Base-by-base conservation (phyloP, 164 flowering plant species). In the Piper longum region DNA sequence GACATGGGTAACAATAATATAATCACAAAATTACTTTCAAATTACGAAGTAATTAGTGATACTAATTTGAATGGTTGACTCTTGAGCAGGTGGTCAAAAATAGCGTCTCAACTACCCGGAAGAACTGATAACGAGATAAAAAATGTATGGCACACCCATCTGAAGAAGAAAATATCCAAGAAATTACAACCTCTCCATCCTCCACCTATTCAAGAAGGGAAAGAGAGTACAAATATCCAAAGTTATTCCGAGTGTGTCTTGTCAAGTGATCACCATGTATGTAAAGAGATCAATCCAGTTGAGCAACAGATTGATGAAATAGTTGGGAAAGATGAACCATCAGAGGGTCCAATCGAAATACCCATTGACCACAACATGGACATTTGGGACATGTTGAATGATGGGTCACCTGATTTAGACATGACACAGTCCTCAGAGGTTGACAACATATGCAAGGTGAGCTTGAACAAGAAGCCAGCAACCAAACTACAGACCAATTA, bases 111-210 rank as follows among this genome's bases (percentile, higher is more conserved):
- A 3, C 76, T 90, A 56, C 95, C 92, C 0, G 97, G 95, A 64
- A 81, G 97, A 71, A 90, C 97, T 0, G 95, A 89, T 56, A 87
- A 85, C 55, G 97, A 89, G 75, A 87, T 89, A 1, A 89, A 89
- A 66, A 90, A 90, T 67, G 78, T 82, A 2, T 90, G 97, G 92
- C 87, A 90, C 62, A 86, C 95, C 18, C 86, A 85, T 56, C 70
- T 90, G 74, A 90, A 90, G 79, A 90, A 85, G 71, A 68, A 71
- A 18, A 59, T 77, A 57, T 18, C 44, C 8, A 4, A 12, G 4
- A 73, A 64, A 62, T 1, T 26, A 26, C 63, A 36, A 42, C n/a
- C 51, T 2, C 16, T 41, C 48, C 62, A 16, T 16, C 3, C 11
- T 14, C 9, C 52, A 9, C 51, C 39, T 43, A 39, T 43, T 7